Conservation (phyloP, 1,284 basidiomycete genomes). For the Rhodotorula sp. region DNA sequence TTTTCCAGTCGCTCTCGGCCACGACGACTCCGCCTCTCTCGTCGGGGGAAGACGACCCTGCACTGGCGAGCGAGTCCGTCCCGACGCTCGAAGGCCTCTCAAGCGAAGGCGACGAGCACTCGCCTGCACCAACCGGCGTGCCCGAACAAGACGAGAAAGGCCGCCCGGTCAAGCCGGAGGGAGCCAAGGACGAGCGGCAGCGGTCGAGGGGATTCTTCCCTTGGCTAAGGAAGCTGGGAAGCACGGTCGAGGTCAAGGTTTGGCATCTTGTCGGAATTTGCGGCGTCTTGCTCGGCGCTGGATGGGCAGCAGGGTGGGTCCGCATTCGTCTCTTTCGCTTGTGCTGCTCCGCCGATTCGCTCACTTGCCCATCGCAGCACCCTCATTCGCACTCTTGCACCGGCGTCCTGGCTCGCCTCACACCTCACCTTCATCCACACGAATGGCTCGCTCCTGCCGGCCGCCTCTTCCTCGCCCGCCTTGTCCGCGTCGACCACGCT, state of each 20-base stretch:
- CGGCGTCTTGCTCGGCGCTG: slow-evolving; percentile 30
- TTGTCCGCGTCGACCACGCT: no score
- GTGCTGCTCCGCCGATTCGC: no score
- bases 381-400: neutral
- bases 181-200: neutral
- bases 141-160: neutral
- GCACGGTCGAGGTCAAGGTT: slow-evolving; percentile 28
- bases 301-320: slow-evolving; percentile 24
- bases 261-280: slow-evolving; percentile 37
- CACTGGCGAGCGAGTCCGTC: slow-evolving; percentile 17
- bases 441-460: neutral
- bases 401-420: slow-evolving; percentile 1
- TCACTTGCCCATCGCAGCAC: no score
- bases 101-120: neutral
- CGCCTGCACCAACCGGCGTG: neutral
- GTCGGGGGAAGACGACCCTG: slow-evolving; percentile 14
- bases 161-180: neutral
- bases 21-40: neutral
- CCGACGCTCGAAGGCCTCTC: slow-evolving; percentile 25
- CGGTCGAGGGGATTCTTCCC: neutral
- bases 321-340: no score
- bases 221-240: slow-evolving; percentile 19
- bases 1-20: neutral
- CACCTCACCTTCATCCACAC: slow-evolving; percentile 5
- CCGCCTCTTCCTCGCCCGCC: neutral